Base-by-base conservation (phyloP, 345 rosid genomes). In the Stellera chamaejasme region DNA sequence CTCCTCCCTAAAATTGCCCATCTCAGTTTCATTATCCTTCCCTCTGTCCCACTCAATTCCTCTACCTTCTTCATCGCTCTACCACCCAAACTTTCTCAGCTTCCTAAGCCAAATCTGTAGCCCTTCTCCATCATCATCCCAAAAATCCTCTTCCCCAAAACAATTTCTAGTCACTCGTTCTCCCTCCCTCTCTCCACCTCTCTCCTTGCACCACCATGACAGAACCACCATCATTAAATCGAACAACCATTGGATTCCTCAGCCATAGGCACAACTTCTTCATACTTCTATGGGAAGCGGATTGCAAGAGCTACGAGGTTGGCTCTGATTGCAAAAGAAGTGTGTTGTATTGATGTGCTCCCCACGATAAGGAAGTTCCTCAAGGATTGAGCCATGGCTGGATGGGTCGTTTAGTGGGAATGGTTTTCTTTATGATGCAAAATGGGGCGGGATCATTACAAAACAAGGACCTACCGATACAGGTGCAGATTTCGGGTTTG, bases 321-420 rank as follows among this genome's bases (percentile, higher is more conserved):
- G 65, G 97, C 87, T 64, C 66, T 93, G 61, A 87, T 93, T 47
- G 96, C 99, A 0, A 96, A 89, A 69, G 99, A 89, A 75, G 83
- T 93, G 19, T 14, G 51, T 50, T 72, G 46, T 43, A 76, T 68
- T 52, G 91, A 84, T 58, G 94, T 89, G 58, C 69, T 93, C 45
- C 96, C 97, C 0, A 56, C 59, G 11, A 71, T 93, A 45, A 65
- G 72, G 59, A 85, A 73, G 66, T 87, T 76, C 68, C 52, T 89
- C 69, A 93, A 73, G 88, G 56, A 84, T 89, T 58, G 86, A 78
- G 70, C 96, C 96, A 9, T 93, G 99, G 99, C 58, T 89, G 61
- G 78, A 89, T 14, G 97, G 96, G 49, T 82, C 71, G 6, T 93
- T 93, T 50, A 62, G 26, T 44, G 82, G 74, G 19, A 93, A 89